A percentile compares a stretch with the other conserved stretches of the same genome.
These are phyloP conservation scores for Metrosideros polymorpha DNA, from an alignment of 441 rosid genomes.

Conservation along the genomic window DNA sequence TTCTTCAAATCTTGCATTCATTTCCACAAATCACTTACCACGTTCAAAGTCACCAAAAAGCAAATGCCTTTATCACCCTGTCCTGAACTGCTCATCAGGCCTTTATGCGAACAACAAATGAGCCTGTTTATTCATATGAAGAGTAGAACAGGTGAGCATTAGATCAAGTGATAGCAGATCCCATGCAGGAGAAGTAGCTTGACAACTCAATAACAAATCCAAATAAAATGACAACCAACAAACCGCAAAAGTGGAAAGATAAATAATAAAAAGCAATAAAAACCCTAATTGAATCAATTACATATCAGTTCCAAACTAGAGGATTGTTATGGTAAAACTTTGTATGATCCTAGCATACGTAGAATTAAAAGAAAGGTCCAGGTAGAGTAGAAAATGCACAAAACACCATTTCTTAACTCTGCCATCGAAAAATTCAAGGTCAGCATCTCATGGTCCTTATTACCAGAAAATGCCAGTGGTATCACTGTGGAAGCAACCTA, in stretches of 20 bases:
- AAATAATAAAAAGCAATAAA: not conserved
- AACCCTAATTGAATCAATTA: too few relatives aligned
- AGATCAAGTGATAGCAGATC: not conserved
- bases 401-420: not conserved
- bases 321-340: too few relatives aligned
- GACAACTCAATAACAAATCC: not conserved
- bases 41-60: not conserved
- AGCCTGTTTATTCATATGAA: slow-evolving; percentile 27
- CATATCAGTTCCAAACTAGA: too few relatives aligned
- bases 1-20: not conserved
- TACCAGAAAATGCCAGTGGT: not conserved
- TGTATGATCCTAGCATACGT: not conserved
- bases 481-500: not conserved
- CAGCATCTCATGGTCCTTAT: not conserved
- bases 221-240: not conserved
- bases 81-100: slow-evolving; percentile 21
- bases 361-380: not conserved
- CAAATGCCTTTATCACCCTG: not conserved
- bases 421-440: not conserved
- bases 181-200: not conserved
- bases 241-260: not conserved
- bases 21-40: not conserved
- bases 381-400: not conserved
- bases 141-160: not conserved
- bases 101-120: slow-evolving; percentile 65